Evolutionary conservation across 305 asterid species (phyloP).

Genomic region (Coffea humblotiana): DNA sequence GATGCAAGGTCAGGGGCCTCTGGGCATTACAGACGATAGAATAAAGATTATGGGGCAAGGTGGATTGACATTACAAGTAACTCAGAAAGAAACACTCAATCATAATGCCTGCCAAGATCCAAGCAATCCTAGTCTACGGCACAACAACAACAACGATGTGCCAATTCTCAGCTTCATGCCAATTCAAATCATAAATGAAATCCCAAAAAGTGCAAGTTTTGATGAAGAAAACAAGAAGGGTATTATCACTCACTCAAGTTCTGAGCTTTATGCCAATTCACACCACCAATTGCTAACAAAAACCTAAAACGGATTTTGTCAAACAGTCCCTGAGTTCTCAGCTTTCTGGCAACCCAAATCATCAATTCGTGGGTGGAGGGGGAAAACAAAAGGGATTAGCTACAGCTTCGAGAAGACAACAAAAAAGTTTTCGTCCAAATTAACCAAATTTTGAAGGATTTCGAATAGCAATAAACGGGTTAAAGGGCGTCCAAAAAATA

Average conservation of each 20-base stretch:
- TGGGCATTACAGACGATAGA: background rate
- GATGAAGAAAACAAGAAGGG: background rate
- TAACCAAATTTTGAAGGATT: background rate
- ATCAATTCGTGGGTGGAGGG: too few species aligned
- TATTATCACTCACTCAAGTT: background rate
- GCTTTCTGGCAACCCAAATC: background rate
- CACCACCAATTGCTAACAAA: background rate
- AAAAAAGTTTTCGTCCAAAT: background rate
- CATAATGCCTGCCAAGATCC: background rate
- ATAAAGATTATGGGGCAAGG: background rate
- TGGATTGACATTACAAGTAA: background rate
- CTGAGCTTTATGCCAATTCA: constrained; percentile 3
- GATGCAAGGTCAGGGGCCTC: background rate
- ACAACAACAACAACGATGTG: background rate
- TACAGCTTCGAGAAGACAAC: background rate
- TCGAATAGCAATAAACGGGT: background rate
- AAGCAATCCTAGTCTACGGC: background rate
- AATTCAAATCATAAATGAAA: background rate
- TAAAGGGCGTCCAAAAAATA: background rate
- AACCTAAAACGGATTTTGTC: background rate
- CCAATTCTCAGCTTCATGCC: background rate
- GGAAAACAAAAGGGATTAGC: background rate
- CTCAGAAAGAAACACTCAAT: background rate
- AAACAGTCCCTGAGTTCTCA: background rate
- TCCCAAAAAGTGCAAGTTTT: background rate